Base-by-base conservation (phyloP, 164 flowering plant species). In the Berberis thunbergii region DNA sequence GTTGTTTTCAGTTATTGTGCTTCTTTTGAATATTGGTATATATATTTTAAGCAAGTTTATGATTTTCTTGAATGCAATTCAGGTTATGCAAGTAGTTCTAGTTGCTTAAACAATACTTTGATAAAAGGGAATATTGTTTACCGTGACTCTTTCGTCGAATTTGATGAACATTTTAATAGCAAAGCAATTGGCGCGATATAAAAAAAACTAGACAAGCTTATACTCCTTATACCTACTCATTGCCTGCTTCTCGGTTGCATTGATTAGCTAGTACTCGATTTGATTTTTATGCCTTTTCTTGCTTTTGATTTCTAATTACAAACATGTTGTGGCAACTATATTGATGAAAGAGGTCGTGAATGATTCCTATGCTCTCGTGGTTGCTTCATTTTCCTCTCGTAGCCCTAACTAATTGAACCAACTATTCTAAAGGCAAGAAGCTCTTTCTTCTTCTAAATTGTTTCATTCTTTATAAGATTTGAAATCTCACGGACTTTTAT, bases 311-410 rank as follows among this genome's bases (percentile, higher is more conserved):
- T 61, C 11, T 43, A 11, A 58, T 9, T 42, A 9, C 67, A 56
- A 11, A n/a, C 45, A 48, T 2, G 48, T 58, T 45, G 12, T 4
- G 7, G 60, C 40, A 39, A 72, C 60, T 5, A 81, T 81, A 4
- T 41, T 64, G 8, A 77, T 73, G 57, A 77, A 77, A 59, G 60
- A 10, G 7, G 58, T 52, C 39, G 45, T 48, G 1, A 64, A 60
- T 1, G 79, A 79, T 60, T 52, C 65, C 11, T 2, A 42, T 0
- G 82, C 91, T 54, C 91, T 86, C 0, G 53, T 4, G 1, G 73
- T 83, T 1, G 75, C 58, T 10, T 60, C 70, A 1, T 86, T 86
- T 68, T 84, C 88, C 9, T 82, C 86, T 2, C 75, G 91, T 40
- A 87, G 88, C 10, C 88, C 88, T 1, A 84, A 69, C 49, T 52